A percentile compares a stretch with the other conserved stretches of the same genome.
Conservation (phyloP, 1,139 yeast species). For the Candida tropicalis region DNA sequence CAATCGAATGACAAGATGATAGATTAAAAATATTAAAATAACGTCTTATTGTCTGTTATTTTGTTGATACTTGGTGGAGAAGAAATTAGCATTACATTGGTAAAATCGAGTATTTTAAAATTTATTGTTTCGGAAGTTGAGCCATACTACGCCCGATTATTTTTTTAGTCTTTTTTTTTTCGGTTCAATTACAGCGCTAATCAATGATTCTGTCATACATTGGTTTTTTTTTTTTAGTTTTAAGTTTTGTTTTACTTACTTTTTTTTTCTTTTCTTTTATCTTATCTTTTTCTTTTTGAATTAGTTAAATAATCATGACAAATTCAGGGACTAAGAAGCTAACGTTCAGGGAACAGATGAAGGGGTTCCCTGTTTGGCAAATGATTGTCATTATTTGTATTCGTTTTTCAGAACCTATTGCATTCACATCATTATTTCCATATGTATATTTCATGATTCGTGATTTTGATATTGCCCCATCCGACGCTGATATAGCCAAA, state of each 20-base stretch:
- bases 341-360: conserved; percentile 28
- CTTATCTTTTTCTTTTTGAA: neutral
- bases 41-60: too few relatives aligned
- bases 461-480: conserved; percentile 38
- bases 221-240: too few relatives aligned
- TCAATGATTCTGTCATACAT: too few relatives aligned
- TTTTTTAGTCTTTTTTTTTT: too few relatives aligned
- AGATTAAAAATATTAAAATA: too few relatives aligned
- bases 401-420: conserved; percentile 40
- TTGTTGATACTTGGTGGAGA: too few relatives aligned
- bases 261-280: neutral
- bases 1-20: too few relatives aligned
- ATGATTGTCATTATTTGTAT: conserved; percentile 34
- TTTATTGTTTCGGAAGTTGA: too few relatives aligned
- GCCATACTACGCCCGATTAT: too few relatives aligned
- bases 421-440: conserved; percentile 43
- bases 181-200: too few relatives aligned
- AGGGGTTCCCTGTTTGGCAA: conserved; percentile 39
- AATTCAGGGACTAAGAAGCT: conserved; percentile 10
- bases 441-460: conserved; percentile 43
- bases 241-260: neutral
- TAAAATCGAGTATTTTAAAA: too few relatives aligned
- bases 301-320: neutral
- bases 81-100: too few relatives aligned
- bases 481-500: conserved; percentile 36